Percentiles rank a stretch among this genome's conserved stretches.
Conservation (phyloP, 345 rosid genomes). For the Hirschfeldia incana region DNA sequence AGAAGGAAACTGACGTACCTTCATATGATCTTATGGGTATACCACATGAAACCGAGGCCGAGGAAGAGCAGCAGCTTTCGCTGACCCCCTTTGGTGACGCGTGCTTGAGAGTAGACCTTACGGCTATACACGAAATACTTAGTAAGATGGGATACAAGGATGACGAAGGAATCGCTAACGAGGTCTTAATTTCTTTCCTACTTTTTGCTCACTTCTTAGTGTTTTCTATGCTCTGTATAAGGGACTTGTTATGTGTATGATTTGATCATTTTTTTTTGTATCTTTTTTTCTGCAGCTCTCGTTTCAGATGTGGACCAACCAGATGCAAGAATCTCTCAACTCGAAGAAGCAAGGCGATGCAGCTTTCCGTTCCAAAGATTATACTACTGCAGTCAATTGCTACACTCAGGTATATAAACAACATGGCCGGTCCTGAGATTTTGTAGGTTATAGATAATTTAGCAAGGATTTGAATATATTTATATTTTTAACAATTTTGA, state of each 20-base stretch:
- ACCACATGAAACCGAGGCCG: slow-evolving; percentile 50
- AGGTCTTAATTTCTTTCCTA: slow-evolving; percentile 44
- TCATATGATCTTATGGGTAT: slow-evolving; percentile 78
- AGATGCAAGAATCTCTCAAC: slow-evolving; percentile 91
- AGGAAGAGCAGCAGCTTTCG: slow-evolving; percentile 49
- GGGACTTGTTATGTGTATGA: not conserved
- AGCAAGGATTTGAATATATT: not conserved
- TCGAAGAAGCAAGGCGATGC: slow-evolving; percentile 88
- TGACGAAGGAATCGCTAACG: slow-evolving; percentile 94
- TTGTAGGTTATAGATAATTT: not conserved
- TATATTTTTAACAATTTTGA: not conserved
- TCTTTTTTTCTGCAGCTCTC: slow-evolving; percentile 58
- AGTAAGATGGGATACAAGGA: slow-evolving; percentile 89
- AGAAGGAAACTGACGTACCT: slow-evolving; percentile 73
- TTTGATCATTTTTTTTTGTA: not conserved
- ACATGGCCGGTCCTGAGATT: not conserved
- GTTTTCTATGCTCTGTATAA: not conserved
- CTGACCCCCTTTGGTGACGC: slow-evolving; percentile 87
- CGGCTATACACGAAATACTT: slow-evolving; percentile 89
- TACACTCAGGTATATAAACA: slow-evolving; percentile 61
- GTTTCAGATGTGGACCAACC: slow-evolving; percentile 97
- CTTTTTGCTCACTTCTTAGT: not conserved
- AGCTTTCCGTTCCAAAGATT: slow-evolving; percentile 89
- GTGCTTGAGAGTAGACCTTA: slow-evolving; percentile 82
- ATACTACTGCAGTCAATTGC: slow-evolving; percentile 63